phyloP scores from a whole-genome alignment of 495 filamentous ascomycete genomes.

The Neurospora pannonica region DNA sequence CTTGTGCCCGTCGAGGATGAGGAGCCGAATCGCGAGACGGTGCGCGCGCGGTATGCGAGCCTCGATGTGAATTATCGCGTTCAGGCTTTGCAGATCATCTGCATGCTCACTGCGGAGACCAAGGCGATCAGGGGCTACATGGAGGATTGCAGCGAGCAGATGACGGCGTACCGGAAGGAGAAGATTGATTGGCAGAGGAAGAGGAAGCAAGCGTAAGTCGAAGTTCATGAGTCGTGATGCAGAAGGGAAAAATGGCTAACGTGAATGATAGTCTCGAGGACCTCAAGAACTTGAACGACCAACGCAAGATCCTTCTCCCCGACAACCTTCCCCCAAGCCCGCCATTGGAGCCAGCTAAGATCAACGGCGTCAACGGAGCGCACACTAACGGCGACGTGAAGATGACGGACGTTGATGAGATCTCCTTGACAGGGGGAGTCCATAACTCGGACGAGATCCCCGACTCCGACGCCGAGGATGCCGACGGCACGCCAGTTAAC shows the following conservation, averaged over 20 bases:
- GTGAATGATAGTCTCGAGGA: constrained; percentile 59
- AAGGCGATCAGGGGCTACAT: constrained; percentile 78
- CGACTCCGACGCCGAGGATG: constrained; percentile 54
- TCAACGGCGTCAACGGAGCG: constrained; percentile 13
- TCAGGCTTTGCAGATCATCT: constrained; percentile 73
- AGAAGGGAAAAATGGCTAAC: constrained; percentile 9
- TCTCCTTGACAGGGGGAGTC: constrained; percentile 33
- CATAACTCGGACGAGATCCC: constrained; percentile 31
- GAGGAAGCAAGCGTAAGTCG: constrained; percentile 71
- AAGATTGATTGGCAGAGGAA: constrained; percentile 87
- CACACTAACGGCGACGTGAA: constrained; percentile 41
- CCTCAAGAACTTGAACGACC: constrained; percentile 68
- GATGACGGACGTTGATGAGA: constrained; percentile 52
- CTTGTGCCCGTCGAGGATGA: constrained; percentile 62
- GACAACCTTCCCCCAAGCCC: constrained; percentile 64
- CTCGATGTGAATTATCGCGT: constrained; percentile 79
- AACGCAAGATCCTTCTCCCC: constrained; percentile 76
- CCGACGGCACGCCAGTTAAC: constrained; percentile 28
- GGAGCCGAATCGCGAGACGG: constrained; percentile 65
- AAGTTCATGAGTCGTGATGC: neutral
- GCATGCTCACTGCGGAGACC: constrained; percentile 78
- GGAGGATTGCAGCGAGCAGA: constrained; percentile 79
- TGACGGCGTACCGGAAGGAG: constrained; percentile 89
- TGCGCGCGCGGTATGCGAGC: constrained; percentile 55
- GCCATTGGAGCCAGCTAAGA: constrained; percentile 39